A percentile compares a stretch with the other conserved stretches of the same genome.
Evolutionary conservation across 2,329 filamentous ascomycete genomes (phyloP).

Genomic region (Keithomyces neogunnii): DNA sequence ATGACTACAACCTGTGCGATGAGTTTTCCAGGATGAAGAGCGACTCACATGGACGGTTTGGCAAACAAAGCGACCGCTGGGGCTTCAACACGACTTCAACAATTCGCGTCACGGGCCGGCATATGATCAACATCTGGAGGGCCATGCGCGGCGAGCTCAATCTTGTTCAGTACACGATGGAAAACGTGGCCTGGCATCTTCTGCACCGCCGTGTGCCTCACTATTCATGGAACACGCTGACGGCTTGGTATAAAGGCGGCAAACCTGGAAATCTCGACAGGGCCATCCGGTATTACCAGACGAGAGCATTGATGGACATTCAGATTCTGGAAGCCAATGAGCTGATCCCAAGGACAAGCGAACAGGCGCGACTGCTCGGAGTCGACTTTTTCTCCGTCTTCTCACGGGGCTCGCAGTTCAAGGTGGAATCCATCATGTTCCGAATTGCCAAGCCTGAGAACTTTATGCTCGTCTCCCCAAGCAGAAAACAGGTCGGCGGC

Average conservation of each 20-base stretch:
- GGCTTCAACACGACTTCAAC: constrained; percentile 91
- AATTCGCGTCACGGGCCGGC: constrained; percentile 83
- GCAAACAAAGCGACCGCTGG: constrained; percentile 83
- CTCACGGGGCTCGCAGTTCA: constrained; percentile 91
- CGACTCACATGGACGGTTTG: constrained; percentile 73
- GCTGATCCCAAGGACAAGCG: constrained; percentile 78
- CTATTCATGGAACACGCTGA: constrained; percentile 71
- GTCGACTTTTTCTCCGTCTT: constrained; percentile 98
- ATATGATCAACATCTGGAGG: constrained; percentile 96
- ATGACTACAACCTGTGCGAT: constrained; percentile 83
- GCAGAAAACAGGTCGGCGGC: constrained; percentile 79
- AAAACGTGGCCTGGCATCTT: constrained; percentile 89
- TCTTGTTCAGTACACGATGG: constrained; percentile 88
- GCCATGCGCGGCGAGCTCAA: constrained; percentile 92
- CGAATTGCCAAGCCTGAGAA: constrained; percentile 96
- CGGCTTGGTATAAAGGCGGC: constrained; percentile 68
- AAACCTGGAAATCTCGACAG: constrained; percentile 63
- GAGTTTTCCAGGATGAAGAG: constrained; percentile 85
- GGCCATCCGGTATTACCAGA: constrained; percentile 68
- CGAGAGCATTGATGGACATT: constrained; percentile 71
- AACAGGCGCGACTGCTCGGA: constrained; percentile 85
- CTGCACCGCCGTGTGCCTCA: constrained; percentile 83
- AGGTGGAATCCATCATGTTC: constrained; percentile 98
- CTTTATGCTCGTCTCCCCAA: constrained; percentile 82
- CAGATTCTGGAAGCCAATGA: constrained; percentile 89